Percentiles rank a stretch among this genome's conserved stretches.
Conservation (phyloP, 164 flowering plant species). For the Annona cherimola region DNA sequence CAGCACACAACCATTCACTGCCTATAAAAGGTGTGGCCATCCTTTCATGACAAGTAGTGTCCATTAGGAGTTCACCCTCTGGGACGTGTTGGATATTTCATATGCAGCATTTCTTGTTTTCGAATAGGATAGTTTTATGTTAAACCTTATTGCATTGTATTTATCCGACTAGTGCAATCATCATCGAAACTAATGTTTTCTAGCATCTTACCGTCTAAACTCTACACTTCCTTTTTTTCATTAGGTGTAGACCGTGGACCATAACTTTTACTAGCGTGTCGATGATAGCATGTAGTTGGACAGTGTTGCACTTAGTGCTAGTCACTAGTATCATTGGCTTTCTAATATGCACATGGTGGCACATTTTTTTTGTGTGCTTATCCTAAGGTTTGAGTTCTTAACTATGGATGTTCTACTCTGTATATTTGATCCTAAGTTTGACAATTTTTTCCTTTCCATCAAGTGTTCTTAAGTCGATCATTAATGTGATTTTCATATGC, state of each 20-base stretch:
- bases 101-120: too few relatives aligned
- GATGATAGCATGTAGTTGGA: slow-evolving; percentile 65
- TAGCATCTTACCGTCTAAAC: neutral
- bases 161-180: neutral
- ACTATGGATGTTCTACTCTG: neutral
- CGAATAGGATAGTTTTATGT: neutral
- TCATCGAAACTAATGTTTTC: neutral
- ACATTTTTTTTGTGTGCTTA: slow-evolving; percentile 82
- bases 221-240: neutral
- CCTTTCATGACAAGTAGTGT: neutral
- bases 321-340: slow-evolving; percentile 34
- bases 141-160: neutral
- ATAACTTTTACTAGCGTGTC: slow-evolving; percentile 63
- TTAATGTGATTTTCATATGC: neutral
- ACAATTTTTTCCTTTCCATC: neutral
- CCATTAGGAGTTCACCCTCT: neutral
- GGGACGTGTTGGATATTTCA: neutral
- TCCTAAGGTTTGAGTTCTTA: slow-evolving; percentile 63
- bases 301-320: slow-evolving; percentile 46
- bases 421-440: too few relatives aligned
- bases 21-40: too few relatives aligned
- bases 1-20: too few relatives aligned
- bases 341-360: slow-evolving; percentile 80
- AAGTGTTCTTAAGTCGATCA: neutral
- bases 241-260: slow-evolving; percentile 98